Evolutionary conservation across 345 rosid species (phyloP).

Genomic region (Pistacia atlantica): DNA sequence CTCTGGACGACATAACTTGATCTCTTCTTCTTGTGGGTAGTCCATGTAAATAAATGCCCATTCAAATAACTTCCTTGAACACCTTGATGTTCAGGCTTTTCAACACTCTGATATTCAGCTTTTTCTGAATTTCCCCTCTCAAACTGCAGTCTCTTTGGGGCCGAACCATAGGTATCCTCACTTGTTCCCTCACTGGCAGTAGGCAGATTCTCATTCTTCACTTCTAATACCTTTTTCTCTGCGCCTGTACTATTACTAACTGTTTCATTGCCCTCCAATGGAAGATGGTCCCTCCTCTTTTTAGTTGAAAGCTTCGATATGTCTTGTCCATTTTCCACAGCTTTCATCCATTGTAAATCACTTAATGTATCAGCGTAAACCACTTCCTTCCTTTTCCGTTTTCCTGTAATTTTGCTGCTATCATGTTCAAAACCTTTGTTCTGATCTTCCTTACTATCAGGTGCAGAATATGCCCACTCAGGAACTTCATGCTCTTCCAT

Average conservation of each 20-base stretch:
- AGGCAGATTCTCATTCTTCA: constrained; percentile 39
- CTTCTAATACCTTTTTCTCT: constrained; percentile 31
- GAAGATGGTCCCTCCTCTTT: constrained; percentile 49
- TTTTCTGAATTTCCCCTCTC: constrained; percentile 26
- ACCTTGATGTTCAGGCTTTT: constrained; percentile 44
- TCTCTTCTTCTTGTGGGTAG: constrained; percentile 80
- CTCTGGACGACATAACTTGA: constrained; percentile 66
- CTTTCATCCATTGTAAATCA: constrained; percentile 88
- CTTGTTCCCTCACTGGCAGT: constrained; percentile 68
- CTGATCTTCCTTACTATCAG: constrained; percentile 59
- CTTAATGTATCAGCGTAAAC: constrained; percentile 79
- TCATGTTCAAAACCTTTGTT: constrained; percentile 50
- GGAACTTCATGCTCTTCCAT: constrained; percentile 99
- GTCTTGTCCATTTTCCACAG: constrained; percentile 93
- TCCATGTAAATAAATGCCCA: constrained; percentile 66
- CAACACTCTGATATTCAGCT: constrained; percentile 36
- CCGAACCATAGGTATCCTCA: constrained; percentile 55
- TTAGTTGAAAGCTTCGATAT: constrained; percentile 44
- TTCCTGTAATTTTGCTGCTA: constrained; percentile 56
- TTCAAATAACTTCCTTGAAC: constrained; percentile 37
- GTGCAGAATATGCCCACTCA: constrained; percentile 80
- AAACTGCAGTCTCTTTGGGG: constrained; percentile 36
- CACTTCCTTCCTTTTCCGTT: constrained; percentile 81
- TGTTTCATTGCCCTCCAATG: constrained; percentile 38
- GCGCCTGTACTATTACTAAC: constrained; percentile 39